phyloP scores from a whole-genome alignment of 345 rosid species.

The Zanthoxylum bungeanum region DNA sequence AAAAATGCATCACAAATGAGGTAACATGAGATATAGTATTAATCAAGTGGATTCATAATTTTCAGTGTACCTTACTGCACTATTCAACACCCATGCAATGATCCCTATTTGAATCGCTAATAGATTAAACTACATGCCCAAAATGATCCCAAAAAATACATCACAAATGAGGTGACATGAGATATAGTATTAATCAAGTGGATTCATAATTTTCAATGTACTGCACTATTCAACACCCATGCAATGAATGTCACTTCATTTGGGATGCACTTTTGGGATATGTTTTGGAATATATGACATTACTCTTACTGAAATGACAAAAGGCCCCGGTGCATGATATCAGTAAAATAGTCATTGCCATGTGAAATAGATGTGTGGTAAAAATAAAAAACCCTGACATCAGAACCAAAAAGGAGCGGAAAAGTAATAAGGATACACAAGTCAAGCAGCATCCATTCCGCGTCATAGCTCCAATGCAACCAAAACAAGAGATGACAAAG shows the following conservation, averaged over 20 bases:
- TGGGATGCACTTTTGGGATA: not conserved
- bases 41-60: not conserved
- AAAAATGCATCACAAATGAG: not conserved
- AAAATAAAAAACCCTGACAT: not conserved
- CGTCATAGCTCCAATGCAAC: conserved; percentile 77
- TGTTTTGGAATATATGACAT: not conserved
- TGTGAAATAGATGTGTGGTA: not conserved
- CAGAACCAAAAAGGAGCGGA: not conserved
- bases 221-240: not conserved
- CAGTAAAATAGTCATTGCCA: not conserved
- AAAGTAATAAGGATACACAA: conserved; percentile 74
- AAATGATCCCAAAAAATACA: not conserved
- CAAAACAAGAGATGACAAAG: conserved; percentile 84
- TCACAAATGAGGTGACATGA: not conserved
- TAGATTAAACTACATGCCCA: not conserved
- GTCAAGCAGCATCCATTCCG: conserved; percentile 88
- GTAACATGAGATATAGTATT: not conserved
- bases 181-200: not conserved
- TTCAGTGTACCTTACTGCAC: not conserved
- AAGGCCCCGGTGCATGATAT: not conserved
- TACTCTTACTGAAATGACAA: not conserved
- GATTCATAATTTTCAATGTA: not conserved
- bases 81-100: too few relatives aligned
- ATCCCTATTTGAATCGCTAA: not conserved
- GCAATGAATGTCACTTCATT: not conserved